These are phyloP conservation scores for Aspergillus carlsbadensis DNA, from an alignment of 495 filamentous ascomycete genomes.

Conservation along the genomic window DNA sequence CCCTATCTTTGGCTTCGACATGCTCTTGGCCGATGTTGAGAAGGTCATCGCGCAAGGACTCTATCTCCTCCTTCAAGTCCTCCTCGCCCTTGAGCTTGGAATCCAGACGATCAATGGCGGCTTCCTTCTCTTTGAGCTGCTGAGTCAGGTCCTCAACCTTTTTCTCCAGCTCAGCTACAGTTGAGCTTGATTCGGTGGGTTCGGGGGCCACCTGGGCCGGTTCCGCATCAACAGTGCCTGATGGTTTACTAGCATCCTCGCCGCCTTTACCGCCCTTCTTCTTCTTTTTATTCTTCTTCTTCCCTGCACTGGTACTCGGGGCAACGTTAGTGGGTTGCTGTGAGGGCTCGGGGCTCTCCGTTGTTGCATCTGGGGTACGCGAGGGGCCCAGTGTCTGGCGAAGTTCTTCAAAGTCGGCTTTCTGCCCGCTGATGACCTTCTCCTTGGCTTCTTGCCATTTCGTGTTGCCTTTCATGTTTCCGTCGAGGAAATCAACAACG, in stretches of 20 bases:
- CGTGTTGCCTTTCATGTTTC: conserved; percentile 30
- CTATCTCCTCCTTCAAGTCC: conserved; percentile 82
- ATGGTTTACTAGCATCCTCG: conserved; percentile 39
- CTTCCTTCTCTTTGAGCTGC: conserved; percentile 71
- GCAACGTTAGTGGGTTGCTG: conserved; percentile 23
- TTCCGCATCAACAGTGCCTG: conserved; percentile 21
- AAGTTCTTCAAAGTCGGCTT: conserved; percentile 37
- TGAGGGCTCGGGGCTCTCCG: conserved; percentile 19
- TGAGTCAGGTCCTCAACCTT: conserved; percentile 55
- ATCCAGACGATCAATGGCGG: conserved; percentile 62
- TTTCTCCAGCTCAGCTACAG: conserved; percentile 46
- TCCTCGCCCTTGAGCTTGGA: conserved; percentile 72
- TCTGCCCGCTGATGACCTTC: conserved; percentile 29
- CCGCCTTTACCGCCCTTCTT: conserved; percentile 70
- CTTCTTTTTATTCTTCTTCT: conserved; percentile 87
- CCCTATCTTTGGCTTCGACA: conserved; percentile 76
- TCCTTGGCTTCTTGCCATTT: conserved; percentile 40
- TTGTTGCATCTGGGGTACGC: conserved; percentile 16
- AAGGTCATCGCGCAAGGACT: conserved; percentile 75
- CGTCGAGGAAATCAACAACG: conserved; percentile 40
- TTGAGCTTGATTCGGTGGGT: conserved; percentile 22
- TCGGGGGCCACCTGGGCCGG: conserved; percentile 20
- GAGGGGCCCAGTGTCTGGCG: conserved; percentile 30
- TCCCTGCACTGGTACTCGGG: conserved; percentile 21
- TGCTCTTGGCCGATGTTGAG: conserved; percentile 74